Percentiles rank a stretch among this genome's conserved stretches.
Evolutionary conservation across 2,329 filamentous ascomycete genomes (phyloP).

Genomic region (Alternaria novae-zelandiae): DNA sequence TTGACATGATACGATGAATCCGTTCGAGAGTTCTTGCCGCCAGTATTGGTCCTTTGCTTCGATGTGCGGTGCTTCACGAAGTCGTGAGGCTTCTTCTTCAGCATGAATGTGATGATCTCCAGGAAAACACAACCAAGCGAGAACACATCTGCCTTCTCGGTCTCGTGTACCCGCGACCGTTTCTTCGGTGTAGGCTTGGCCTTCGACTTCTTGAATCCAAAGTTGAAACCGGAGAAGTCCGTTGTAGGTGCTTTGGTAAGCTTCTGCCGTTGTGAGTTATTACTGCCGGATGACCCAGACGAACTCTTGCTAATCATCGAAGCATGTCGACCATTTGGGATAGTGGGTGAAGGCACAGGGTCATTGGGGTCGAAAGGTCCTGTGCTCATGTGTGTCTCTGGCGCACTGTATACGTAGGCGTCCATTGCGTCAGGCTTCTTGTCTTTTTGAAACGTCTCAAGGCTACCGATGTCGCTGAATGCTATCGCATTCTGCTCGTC

Average conservation of each 20-base stretch:
- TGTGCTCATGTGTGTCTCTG: slow-evolving; percentile 59
- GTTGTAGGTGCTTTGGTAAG: slow-evolving; percentile 42
- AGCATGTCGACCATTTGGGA: slow-evolving; percentile 30
- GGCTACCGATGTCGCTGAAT: slow-evolving; percentile 65
- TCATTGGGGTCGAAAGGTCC: slow-evolving; percentile 20
- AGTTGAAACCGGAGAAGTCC: slow-evolving; percentile 47
- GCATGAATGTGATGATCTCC: slow-evolving; percentile 71
- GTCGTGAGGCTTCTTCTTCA: slow-evolving; percentile 70
- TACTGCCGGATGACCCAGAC: slow-evolving; percentile 41
- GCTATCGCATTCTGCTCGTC: slow-evolving; percentile 70
- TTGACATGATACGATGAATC: slow-evolving; percentile 78
- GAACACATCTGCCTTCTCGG: slow-evolving; percentile 69
- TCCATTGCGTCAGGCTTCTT: slow-evolving; percentile 69
- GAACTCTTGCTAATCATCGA: slow-evolving; percentile 47
- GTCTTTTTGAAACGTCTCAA: slow-evolving; percentile 58
- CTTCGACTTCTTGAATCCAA: slow-evolving; percentile 43
- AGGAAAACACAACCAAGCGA: slow-evolving; percentile 75
- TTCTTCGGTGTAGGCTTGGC: slow-evolving; percentile 36
- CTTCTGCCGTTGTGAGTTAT: slow-evolving; percentile 42
- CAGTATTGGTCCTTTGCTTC: slow-evolving; percentile 62
- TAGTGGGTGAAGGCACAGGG: slow-evolving; percentile 17
- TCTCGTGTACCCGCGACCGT: slow-evolving; percentile 41
- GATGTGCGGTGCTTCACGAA: slow-evolving; percentile 71
- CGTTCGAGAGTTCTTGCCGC: slow-evolving; percentile 61
- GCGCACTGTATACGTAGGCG: slow-evolving; percentile 74